Percentiles rank a stretch among this genome's conserved stretches.
These are phyloP conservation scores for Rhododendron ferrugineum DNA, from an alignment of 148 eudicot species.

Conservation along the genomic window DNA sequence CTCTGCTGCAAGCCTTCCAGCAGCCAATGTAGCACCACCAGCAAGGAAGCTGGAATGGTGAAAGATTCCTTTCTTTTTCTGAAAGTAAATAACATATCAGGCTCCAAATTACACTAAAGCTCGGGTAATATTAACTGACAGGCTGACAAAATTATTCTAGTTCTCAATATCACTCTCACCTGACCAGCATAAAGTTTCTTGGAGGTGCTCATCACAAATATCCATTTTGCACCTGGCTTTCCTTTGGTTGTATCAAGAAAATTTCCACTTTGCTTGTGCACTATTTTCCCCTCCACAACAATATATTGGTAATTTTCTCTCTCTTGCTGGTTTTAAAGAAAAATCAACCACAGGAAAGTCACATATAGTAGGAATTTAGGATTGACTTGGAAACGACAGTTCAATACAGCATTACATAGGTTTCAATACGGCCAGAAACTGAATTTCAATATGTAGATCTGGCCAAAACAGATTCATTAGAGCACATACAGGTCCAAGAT, in stretches of 20 bases:
- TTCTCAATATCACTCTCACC: slow-evolving; percentile 38
- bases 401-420: background rate
- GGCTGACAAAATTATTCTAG: background rate
- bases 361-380: background rate
- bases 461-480: slow-evolving; percentile 8
- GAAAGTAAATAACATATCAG: slow-evolving; percentile 15
- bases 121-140: background rate
- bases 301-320: slow-evolving; percentile 67
- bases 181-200: slow-evolving; percentile 72
- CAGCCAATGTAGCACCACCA: slow-evolving; percentile 92
- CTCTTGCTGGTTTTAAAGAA: slow-evolving; percentile 54
- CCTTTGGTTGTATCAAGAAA: slow-evolving; percentile 52
- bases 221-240: slow-evolving; percentile 55
- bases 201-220: slow-evolving; percentile 87
- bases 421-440: background rate
- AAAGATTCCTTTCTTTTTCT: slow-evolving; percentile 89
- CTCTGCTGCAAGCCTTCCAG: slow-evolving; percentile 71
- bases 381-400: background rate
- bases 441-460: slow-evolving; percentile 4
- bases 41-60: slow-evolving; percentile 98
- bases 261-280: slow-evolving; percentile 42
- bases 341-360: background rate
- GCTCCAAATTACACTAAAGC: background rate
- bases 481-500: slow-evolving; percentile 92
- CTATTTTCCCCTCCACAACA: slow-evolving; percentile 56